Percentiles rank a stretch among this genome's conserved stretches.
These are phyloP conservation scores for Penicillium soppii DNA, from an alignment of 495 filamentous ascomycete species.

Conservation along the genomic window DNA sequence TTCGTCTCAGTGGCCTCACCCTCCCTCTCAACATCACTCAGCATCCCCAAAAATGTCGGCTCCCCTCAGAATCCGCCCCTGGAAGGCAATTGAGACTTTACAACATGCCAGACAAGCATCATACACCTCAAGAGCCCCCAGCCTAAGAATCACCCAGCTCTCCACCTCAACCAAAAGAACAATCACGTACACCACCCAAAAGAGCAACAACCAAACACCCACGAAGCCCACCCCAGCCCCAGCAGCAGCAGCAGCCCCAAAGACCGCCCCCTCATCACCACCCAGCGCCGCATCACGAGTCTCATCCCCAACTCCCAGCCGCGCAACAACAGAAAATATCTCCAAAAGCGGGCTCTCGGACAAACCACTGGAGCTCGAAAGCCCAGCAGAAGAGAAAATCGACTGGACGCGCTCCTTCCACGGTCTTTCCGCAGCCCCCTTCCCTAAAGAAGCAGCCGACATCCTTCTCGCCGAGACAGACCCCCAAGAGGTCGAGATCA, in stretches of 20 bases:
- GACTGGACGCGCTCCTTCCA: slow-evolving; percentile 96
- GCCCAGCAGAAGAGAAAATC: slow-evolving; percentile 52
- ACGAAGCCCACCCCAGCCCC: slow-evolving; percentile 16
- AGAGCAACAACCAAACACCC: slow-evolving; percentile 15
- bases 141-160: slow-evolving; percentile 1
- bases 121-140: slow-evolving; percentile 6
- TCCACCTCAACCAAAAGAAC: slow-evolving; percentile 21
- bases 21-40: slow-evolving; percentile 1
- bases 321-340: slow-evolving; percentile 46
- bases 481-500: slow-evolving; percentile 85
- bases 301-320: slow-evolving; percentile 29
- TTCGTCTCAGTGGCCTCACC: slow-evolving; percentile 1
- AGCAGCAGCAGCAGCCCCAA: slow-evolving; percentile 16
- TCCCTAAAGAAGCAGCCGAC: slow-evolving; percentile 71
- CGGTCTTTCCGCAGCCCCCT: slow-evolving; percentile 74
- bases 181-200: slow-evolving; percentile 19
- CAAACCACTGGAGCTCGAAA: slow-evolving; percentile 46
- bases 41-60: slow-evolving; percentile 25
- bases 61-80: slow-evolving; percentile 13
- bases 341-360: slow-evolving; percentile 54
- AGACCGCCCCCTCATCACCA: slow-evolving; percentile 9
- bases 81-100: slow-evolving; percentile 15
- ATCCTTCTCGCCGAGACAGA: slow-evolving; percentile 67
- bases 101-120: slow-evolving; percentile 6
- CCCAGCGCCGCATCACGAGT: slow-evolving; percentile 17